Base-by-base conservation (phyloP, 2,329 filamentous ascomycete genomes). In the Fusarium sp. region DNA sequence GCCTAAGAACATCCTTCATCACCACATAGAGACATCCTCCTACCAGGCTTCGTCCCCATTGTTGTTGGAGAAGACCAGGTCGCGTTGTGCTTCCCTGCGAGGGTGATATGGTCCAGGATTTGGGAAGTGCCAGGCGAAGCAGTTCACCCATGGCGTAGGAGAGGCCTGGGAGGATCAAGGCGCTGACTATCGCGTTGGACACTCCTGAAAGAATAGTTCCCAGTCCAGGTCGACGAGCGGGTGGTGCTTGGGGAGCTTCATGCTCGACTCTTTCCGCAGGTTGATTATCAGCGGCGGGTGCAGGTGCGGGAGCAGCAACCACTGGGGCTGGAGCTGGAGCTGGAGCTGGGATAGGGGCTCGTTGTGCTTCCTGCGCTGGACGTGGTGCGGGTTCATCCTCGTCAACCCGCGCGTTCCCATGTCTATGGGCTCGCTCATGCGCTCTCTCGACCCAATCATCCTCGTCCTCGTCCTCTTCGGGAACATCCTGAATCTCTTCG, bases 11-110 rank as follows among this genome's bases (percentile, higher is more conserved):
- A 75, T 93, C 91, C 81, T 96, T 96, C 61, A 98, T 82, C 11
- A 98, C 91, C 17, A 98, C 92, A 77, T 96, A 98, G 22, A 97
- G 83, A 79, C 94, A 96, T 0, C 96, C 96, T 2, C 96, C 96
- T 1, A 96, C 88, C 4, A 99, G 86, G 78, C 94, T 98, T 64
- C 96, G 88, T 1, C 95, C 96, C 94, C 96, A 98, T 67, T 92
- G 91, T 75, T 93, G 90, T 79, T 96, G 93, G 35, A 99, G 81
- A 29, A 98, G 85, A 0, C 93, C 92, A 0, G 89, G 89, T 4
- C 88, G 85, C 38, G 85, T 70, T 12, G 72, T 72, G 17, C 69
- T 55, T 4, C 72, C 74, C 11, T 73, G 66, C 4, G 72, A 66
- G 33, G 71, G 65, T 2, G 85, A 82, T 0, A 84, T 83, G 11